Evolutionary conservation across 192 early-diverging fungal species (phyloP), one percentile per base, ranked within the genome.

Genomic region (Backusella luteola): DNA sequence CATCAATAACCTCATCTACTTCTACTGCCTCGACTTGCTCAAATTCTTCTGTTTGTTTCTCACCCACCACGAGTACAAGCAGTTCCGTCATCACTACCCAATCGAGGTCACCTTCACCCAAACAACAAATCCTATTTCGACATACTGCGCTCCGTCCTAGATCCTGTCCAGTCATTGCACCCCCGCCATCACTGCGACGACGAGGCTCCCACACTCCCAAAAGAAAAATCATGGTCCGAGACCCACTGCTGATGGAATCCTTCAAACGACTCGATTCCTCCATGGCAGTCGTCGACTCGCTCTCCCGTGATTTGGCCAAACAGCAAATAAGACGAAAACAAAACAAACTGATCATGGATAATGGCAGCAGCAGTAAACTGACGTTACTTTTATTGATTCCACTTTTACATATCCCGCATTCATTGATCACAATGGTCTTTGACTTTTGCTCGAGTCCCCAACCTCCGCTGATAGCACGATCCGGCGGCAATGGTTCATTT

Each of bases 281-380:
- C 3, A 59, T 81, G 44, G 80, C 80, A 4, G 19, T 81, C 12
- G 80, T 81, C 15, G 80, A 76, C 8, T 81, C 80, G 15, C 73
- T 81, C 21, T 80, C 74, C 23, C 74, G 79, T 68, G 79, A 80
- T 29, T 39, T 80, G 36, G 79, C 79, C 6, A 67, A 59, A 3
- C 66, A 74, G 4, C 36, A 53, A 7, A 44, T 49, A 49, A 0
- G 46, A 49, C 19, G 19, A 49, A 49, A 49, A 19, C 70, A 71
- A 34, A 23, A 44, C 15, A 39, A 49, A 32, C 4, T 63, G 11
- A 26, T 29, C 8, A 63, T 29, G 11, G 19, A n/a, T 32, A 39
- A 4, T 11, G 26, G 39, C 14, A 39, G 39, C 14, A 36, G 66
- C 14, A 66, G 19, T 67, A 32, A 49, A 53, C 34, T 67, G 6